Evolutionary conservation across 2,329 filamentous ascomycete species (phyloP).

Genomic region (Aspergillus arachidicola): DNA sequence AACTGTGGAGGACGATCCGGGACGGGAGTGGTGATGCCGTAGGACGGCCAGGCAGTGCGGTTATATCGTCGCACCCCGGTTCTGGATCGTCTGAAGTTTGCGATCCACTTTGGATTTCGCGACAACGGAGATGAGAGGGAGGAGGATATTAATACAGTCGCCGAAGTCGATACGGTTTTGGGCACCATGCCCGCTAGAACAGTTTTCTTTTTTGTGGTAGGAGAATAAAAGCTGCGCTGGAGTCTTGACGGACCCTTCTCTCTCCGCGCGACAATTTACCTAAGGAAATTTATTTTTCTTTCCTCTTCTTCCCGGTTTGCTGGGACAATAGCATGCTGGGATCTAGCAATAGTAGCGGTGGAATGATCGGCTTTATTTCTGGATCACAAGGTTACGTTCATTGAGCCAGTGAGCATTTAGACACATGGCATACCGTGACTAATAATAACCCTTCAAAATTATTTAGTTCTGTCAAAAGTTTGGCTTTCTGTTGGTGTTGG

Average conservation of each 20-base stretch:
- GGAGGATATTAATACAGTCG: conserved; percentile 23
- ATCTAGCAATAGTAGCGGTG: not conserved
- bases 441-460: not conserved
- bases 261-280: not conserved
- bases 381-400: not conserved
- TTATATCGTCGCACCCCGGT: conserved; percentile 30
- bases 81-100: conserved; percentile 19
- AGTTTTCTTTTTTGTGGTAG: not conserved
- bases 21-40: conserved; percentile 43
- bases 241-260: not conserved
- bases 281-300: not conserved
- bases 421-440: not conserved
- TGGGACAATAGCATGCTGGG: not conserved
- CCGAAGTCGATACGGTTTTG: conserved; percentile 30
- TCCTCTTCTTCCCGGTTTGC: not conserved
- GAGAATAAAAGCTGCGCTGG: not conserved
- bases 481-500: not conserved
- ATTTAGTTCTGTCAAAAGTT: not conserved
- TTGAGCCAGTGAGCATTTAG: not conserved
- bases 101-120: conserved; percentile 30
- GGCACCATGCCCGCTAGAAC: conserved; percentile 36
- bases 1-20: conserved; percentile 28
- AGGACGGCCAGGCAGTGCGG: conserved; percentile 40
- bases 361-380: not conserved
- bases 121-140: conserved; percentile 5